Evolutionary conservation across 345 rosid species (phyloP).

Genomic region (Lepidium sativum): DNA sequence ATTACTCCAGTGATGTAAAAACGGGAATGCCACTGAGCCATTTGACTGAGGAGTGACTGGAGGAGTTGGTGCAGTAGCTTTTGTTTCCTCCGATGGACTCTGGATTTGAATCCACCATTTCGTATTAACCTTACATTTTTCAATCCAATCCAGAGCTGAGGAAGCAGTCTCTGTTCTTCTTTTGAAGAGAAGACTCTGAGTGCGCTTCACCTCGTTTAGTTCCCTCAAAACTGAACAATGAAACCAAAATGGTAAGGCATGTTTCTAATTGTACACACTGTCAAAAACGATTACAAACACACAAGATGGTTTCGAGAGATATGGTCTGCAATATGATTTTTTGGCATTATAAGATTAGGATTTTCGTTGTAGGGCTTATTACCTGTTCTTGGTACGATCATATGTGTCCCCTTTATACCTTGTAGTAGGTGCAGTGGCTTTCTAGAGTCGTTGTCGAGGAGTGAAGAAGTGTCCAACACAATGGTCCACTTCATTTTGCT

Average conservation of each 20-base stretch:
- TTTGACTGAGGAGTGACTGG: slow-evolving; percentile 55
- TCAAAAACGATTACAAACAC: neutral
- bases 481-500: slow-evolving; percentile 59
- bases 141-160: slow-evolving; percentile 69
- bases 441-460: slow-evolving; percentile 60
- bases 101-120: slow-evolving; percentile 84
- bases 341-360: neutral
- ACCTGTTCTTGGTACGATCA: slow-evolving; percentile 76
- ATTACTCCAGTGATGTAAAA: slow-evolving; percentile 13
- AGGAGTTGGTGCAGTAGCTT: slow-evolving; percentile 48
- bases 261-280: neutral
- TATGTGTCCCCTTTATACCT: slow-evolving; percentile 75
- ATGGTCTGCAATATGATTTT: neutral
- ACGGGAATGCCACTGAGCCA: slow-evolving; percentile 24
- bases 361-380: neutral
- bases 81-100: slow-evolving; percentile 49
- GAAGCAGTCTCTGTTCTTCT: slow-evolving; percentile 46
- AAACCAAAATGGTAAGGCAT: neutral
- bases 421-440: slow-evolving; percentile 67
- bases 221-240: slow-evolving; percentile 55
- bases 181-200: slow-evolving; percentile 38
- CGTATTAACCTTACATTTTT: slow-evolving; percentile 53
- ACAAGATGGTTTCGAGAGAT: neutral
- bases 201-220: slow-evolving; percentile 51
- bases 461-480: slow-evolving; percentile 61